These are phyloP conservation scores for Globisporangium canariense DNA, from an alignment of 352 stramenopile species.

Conservation along the genomic window DNA sequence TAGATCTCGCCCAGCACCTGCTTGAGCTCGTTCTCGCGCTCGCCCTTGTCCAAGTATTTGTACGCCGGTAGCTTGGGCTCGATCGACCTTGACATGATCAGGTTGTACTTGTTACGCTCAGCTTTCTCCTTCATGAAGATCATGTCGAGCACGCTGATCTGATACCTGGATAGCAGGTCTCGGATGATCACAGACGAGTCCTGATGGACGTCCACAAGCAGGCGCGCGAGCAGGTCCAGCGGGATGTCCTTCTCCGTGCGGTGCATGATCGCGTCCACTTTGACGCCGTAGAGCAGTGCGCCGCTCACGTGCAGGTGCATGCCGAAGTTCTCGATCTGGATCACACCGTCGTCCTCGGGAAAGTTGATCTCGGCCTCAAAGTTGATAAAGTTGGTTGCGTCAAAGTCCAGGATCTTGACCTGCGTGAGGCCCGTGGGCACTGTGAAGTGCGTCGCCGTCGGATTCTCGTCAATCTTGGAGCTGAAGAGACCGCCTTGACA, in stretches of 20 bases:
- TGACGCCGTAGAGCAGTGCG: constrained; percentile 73
- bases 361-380: constrained; percentile 98
- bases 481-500: constrained; percentile 97
- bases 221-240: constrained; percentile 92
- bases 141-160: constrained; percentile 93
- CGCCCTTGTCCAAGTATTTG: constrained; percentile 97
- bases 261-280: constrained; percentile 97
- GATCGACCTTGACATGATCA: constrained; percentile 96
- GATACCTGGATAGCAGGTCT: constrained; percentile 93
- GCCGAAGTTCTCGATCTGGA: constrained; percentile 97
- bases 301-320: constrained; percentile 81
- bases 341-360: constrained; percentile 90
- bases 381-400: constrained; percentile 96
- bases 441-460: constrained; percentile 84
- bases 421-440: constrained; percentile 92
- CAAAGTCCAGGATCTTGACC: constrained; percentile 97
- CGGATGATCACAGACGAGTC: constrained; percentile 96
- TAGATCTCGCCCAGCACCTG: constrained; percentile 94
- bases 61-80: constrained; percentile 94
- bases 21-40: constrained; percentile 98
- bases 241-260: constrained; percentile 95
- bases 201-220: constrained; percentile 96
- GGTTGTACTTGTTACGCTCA: constrained; percentile 97
- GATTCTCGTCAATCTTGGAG: constrained; percentile 87
- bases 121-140: constrained; percentile 93